Evolutionary conservation across 148 eudicot species (phyloP), one percentile per base, ranked within the genome.

Genomic region (Beta vulgaris): DNA sequence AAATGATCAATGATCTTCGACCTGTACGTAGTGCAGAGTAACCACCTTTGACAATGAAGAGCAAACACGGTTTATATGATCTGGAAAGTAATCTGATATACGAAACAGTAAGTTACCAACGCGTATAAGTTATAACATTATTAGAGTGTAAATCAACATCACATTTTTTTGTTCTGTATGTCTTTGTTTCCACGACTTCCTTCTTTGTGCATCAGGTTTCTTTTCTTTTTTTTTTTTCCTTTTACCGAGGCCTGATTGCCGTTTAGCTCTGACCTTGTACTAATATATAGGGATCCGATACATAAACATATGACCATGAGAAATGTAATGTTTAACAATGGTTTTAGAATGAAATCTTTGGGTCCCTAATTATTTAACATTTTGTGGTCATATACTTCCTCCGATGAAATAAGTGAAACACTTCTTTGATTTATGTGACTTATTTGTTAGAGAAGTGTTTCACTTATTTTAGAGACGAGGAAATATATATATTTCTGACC

Each of bases 1-100:
- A 53, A 81, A 44, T 48, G 76, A 44, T 39, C 73, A 49, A 53
- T 73, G 49, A 53, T 69, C 60, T 57, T 28, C 3, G 9, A 9
- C n/a, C 26, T 32, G 16, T 40, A 18, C 2, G 9, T 6, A n/a
- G 29, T 65, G 28, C 13, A 19, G 44, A 23, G 31, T 6, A n/a
- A 25, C 29, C 0, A n/a, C 34, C 62, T 28, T 0, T 32, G 66
- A 61, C 6, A 7, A 65, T 39, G 43, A 65, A 36, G 42, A 64
- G 36, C 12, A 4, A 42, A 11, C 32, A 43, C 26, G 34, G 14
- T 19, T 35, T 19, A 29, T 26, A 62, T 10, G 21, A 26, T 26
- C 49, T 12, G 34, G 62, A 58, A 4, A 29, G 62, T 58, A 58
- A 58, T 58, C 7, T 51, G 57, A 51, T 1, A 51, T 51, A 11